phyloP scores from a whole-genome alignment of 2,329 filamentous ascomycete species.

The Xylariaceae sp. region DNA sequence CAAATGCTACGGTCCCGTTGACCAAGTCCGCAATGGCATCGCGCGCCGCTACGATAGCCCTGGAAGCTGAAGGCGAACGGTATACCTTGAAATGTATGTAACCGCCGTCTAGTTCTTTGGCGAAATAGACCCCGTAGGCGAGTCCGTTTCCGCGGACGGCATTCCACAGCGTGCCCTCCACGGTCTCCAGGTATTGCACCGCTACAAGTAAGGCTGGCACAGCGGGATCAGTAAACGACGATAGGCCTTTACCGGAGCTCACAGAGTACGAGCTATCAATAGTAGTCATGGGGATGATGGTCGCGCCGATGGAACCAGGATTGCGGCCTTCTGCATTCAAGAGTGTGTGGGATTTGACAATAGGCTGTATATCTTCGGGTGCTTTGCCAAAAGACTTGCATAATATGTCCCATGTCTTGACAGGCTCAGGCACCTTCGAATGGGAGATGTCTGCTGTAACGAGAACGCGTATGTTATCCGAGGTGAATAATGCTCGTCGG shows the following conservation, averaged over 20 bases:
- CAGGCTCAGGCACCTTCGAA: conserved; percentile 64
- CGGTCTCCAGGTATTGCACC: conserved; percentile 83
- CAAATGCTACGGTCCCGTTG: conserved; percentile 66
- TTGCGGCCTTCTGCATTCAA: conserved; percentile 70
- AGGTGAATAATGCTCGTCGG: conserved; percentile 70
- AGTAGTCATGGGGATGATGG: conserved; percentile 84
- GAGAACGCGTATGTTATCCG: conserved; percentile 79
- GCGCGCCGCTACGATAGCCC: conserved; percentile 75
- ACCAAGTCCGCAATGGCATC: conserved; percentile 72
- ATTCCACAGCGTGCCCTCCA: conserved; percentile 92
- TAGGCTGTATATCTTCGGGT: conserved; percentile 57
- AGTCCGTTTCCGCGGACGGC: conserved; percentile 89
- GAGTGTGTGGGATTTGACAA: conserved; percentile 65
- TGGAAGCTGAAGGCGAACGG: conserved; percentile 82
- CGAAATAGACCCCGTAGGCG: conserved; percentile 83
- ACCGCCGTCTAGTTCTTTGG: conserved; percentile 72
- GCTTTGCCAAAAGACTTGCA: conserved; percentile 47
- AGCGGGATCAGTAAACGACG: conserved; percentile 69
- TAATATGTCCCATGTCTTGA: conserved; percentile 72
- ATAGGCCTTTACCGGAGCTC: conserved; percentile 68
- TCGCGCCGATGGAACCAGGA: conserved; percentile 68
- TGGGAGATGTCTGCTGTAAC: conserved; percentile 72
- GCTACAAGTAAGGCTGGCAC: conserved; percentile 85
- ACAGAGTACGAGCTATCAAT: conserved; percentile 89
- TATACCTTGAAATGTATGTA: conserved; percentile 82